Evolutionary conservation across 495 filamentous ascomycete genomes (phyloP).

Genomic region (Penicillium desertorum): DNA sequence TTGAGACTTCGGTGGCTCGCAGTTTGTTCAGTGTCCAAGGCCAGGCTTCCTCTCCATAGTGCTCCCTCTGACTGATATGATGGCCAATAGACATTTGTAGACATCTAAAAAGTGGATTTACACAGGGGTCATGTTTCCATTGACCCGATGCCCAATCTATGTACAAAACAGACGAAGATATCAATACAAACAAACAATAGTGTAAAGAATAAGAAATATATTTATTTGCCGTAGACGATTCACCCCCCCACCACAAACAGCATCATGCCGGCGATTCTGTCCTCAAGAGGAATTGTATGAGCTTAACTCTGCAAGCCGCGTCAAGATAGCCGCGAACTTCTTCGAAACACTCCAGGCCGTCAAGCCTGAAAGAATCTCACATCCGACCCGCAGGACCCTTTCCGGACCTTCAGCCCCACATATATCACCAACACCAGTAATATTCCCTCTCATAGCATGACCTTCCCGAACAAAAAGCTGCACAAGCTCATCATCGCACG

Average conservation of each 20-base stretch:
- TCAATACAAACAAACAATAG: neutral
- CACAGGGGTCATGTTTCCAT: neutral
- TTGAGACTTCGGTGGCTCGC: too few species aligned
- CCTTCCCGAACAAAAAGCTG: conserved; percentile 53
- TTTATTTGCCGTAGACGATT: neutral
- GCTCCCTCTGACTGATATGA: too few species aligned
- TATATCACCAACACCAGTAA: conserved; percentile 53
- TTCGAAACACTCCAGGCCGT: conserved; percentile 43
- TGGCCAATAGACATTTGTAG: too few species aligned
- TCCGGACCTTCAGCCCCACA: conserved; percentile 45
- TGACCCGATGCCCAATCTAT: neutral
- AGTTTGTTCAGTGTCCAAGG: too few species aligned
- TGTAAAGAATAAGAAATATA: neutral
- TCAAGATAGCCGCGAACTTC: conserved; percentile 33
- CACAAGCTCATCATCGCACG: conserved; percentile 55
- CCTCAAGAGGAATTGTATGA: neutral
- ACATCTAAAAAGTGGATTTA: too few species aligned
- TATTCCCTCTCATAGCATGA: conserved; percentile 45
- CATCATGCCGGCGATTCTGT: neutral
- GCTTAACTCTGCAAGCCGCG: conserved; percentile 13
- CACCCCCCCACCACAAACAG: neutral
- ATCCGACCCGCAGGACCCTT: conserved; percentile 42
- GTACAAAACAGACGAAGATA: conserved; percentile 1
- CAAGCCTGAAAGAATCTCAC: conserved; percentile 39
- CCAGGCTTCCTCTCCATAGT: too few species aligned